phyloP scores from a whole-genome alignment of 192 early-diverging fungal genomes.

The Linnemannia exigua region DNA sequence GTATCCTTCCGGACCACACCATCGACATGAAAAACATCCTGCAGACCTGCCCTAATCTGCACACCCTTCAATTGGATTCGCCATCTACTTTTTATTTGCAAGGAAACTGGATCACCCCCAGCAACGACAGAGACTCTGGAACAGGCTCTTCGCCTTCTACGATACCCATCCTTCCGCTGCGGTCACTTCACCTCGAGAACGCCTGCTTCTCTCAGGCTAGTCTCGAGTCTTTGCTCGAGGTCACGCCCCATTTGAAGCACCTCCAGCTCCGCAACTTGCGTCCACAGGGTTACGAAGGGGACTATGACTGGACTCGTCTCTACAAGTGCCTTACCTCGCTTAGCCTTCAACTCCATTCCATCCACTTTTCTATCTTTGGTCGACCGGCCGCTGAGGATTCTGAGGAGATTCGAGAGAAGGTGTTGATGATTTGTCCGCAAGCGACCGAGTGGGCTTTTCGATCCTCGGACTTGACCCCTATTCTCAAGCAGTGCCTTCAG shows the following conservation, averaged over 20 bases:
- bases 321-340: not conserved
- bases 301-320: not conserved
- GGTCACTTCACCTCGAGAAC: not conserved
- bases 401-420: not conserved
- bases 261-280: not conserved
- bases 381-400: not conserved
- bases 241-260: not conserved
- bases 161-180: not conserved
- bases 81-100: not conserved
- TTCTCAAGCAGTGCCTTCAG: not conserved
- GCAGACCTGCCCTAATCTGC: not conserved
- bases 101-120: not conserved
- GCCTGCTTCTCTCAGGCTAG: not conserved
- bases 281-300: not conserved
- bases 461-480: not conserved
- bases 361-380: not conserved
- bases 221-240: not conserved
- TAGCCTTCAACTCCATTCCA: not conserved
- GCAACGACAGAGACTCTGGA: not conserved
- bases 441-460: not conserved
- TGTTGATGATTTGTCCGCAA: not conserved
- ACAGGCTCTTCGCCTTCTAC: not conserved
- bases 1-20: not conserved
- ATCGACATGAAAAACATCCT: not conserved
- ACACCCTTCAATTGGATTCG: not conserved